Base-by-base conservation (phyloP, 371 early-diverging fungal species). In the Zychaea mexicana region DNA sequence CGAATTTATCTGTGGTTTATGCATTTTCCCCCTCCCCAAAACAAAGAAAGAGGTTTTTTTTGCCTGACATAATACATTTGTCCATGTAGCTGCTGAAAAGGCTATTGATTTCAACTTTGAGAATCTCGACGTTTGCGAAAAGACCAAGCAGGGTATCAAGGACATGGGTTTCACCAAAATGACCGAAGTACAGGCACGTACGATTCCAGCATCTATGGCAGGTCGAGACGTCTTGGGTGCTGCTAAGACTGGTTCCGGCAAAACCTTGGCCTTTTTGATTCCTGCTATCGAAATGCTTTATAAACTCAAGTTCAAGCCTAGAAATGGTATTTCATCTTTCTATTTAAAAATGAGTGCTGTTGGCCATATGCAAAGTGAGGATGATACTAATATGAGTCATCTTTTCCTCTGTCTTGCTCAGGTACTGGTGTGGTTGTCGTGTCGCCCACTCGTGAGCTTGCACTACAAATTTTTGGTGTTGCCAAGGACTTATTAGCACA, bases 381-480 rank as follows among this genome's bases (percentile, higher is more conserved):
- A n/a, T n/a, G n/a, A n/a, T n/a, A n/a, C n/a, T n/a, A n/a, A n/a
- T n/a, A 52, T 52, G 24, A n/a, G 10, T 55, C 7, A 30, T 31
- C 5, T n/a, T 24, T 19, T 17, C 7, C 15, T 17, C 9, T 59
- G 15, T 52, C 13, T 54, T 65, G 27, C 42, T 62, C 53, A 81
- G 82, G 95, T 60, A 98, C 98, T 1, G 98, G 98, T 59, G 92
- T 95, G 22, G 78, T 99, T 55, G 88, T 99, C 64, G 96, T 99
- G 60, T 92, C 98, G 10, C 99, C 99, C 21, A 99, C 99, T 39
- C 91, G 99, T 73, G 99, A 99, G 84, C 87, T 99, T 59, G 98
- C 99, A 32, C 83, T 99, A 61, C 99, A 99, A 79, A 99, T 99
- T 67, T 96, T 95, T 79, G 96, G 98, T 22, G 98, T 98, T 36